Evolutionary conservation across 192 early-diverging fungal species (phyloP), one percentile per base, ranked within the genome.

Genomic region (Phycomyces blakesleeanus): DNA sequence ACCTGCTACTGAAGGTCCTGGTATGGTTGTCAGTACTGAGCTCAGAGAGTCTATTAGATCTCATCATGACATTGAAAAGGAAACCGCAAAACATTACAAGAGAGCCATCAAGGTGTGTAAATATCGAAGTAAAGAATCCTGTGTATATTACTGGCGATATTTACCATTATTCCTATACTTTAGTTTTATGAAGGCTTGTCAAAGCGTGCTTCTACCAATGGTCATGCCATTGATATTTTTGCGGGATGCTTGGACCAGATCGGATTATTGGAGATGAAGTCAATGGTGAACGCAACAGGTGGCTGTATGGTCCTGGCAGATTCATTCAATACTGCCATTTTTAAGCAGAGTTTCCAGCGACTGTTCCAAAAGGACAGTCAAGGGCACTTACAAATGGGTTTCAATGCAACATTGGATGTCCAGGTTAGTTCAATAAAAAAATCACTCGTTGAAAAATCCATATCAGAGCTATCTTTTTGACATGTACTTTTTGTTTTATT

Each of bases 1-100:
- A 15, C 86, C 97, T 9, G 86, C 87, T 24, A 95, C 97, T 7
- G 91, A 95, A 69, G 97, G 97, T 4, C 97, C 97, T 20, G 97
- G 97, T 47, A 83, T 91, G 81, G 93, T 99, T 15, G 95, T 99
- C 0, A 90, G 93, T 14, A 81, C 81, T 26, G 95, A 97, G 72
- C 82, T 99, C 39, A 83, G 88, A 69, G 97, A 99, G 74, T 86
- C 90, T 12, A 93, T 99, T 56, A 89, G 97, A 61, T 93, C 94
- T n/a, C 97, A 99, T 76, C 92, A 96, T 68, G 97, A 99, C 62
- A 89, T 99, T 57, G 95, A 98, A 61, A 97, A 95, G 78, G 97
- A 99, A 56, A 81, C 82, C 8, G 91, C 91, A 49, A 88, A 91
- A 66, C 87, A 99, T 74, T 92, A 88, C 68, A 95, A 95, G 75